Conservation (phyloP, 2,329 filamentous ascomycete genomes). For the Torrubiellomyces zombiae region DNA sequence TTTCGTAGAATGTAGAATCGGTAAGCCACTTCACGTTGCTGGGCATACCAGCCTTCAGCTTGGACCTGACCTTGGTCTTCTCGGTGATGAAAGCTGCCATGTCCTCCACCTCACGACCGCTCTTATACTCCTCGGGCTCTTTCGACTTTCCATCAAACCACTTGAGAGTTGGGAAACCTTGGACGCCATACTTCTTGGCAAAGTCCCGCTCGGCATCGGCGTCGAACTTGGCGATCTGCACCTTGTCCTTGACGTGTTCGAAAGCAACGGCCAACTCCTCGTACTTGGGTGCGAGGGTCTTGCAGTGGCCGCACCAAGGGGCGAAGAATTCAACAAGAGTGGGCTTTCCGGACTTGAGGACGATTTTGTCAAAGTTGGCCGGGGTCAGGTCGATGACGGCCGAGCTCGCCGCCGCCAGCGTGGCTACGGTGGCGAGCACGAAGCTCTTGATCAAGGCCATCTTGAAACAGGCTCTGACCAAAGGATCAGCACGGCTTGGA, state of each 20-base stretch:
- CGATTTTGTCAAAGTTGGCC: constrained; percentile 78
- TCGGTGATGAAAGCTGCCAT: constrained; percentile 65
- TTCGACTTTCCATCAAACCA: constrained; percentile 94
- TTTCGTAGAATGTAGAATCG: constrained; percentile 60
- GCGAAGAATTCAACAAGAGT: constrained; percentile 97
- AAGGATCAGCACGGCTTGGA: no score
- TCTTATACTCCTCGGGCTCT: constrained; percentile 68
- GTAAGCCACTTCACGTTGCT: constrained; percentile 68
- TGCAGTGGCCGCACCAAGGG: constrained; percentile 98
- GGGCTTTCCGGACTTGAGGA: constrained; percentile 83
- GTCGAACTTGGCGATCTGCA: constrained; percentile 90
- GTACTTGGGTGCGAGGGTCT: constrained; percentile 85
- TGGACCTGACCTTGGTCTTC: constrained; percentile 73
- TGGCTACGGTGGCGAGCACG: constrained; percentile 36
- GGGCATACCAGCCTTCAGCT: constrained; percentile 55
- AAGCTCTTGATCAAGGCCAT: constrained; percentile 47
- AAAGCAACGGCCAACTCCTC: constrained; percentile 72
- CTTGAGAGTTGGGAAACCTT: constrained; percentile 94
- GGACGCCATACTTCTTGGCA: constrained; percentile 72
- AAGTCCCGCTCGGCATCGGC: constrained; percentile 76
- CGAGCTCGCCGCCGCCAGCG: constrained; percentile 49
- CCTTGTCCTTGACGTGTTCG: constrained; percentile 51
- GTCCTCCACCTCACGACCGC: constrained; percentile 76
- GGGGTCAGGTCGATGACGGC: constrained; percentile 82
- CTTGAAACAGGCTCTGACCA: no score